A percentile compares a stretch with the other conserved stretches of the same genome.
These are phyloP conservation scores for Gossypium schwendimanii DNA, from an alignment of 441 rosid genomes.

Conservation along the genomic window DNA sequence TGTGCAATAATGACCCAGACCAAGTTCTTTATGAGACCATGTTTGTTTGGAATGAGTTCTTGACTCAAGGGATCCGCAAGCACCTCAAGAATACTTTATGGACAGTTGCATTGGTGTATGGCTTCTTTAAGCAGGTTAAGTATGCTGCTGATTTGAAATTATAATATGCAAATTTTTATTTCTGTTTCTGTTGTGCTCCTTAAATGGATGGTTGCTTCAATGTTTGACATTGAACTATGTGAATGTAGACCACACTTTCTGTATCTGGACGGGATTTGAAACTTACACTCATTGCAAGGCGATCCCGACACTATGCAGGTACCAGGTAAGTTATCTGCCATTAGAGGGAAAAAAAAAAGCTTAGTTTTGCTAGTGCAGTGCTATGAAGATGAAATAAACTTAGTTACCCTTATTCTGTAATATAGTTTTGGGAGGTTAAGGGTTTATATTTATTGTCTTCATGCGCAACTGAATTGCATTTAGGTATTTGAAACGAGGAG, in stretches of 20 bases:
- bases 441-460: background rate
- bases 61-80: slow-evolving; percentile 82
- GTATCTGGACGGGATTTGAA: slow-evolving; percentile 64
- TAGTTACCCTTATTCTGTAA: background rate
- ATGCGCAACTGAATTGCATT: slow-evolving; percentile 17
- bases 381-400: background rate
- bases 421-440: slow-evolving; percentile 4
- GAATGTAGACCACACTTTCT: slow-evolving; percentile 57
- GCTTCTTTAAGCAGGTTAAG: slow-evolving; percentile 90
- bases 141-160: slow-evolving; percentile 10
- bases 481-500: slow-evolving; percentile 96
- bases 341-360: background rate
- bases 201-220: slow-evolving; percentile 1
- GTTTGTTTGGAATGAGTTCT: slow-evolving; percentile 98
- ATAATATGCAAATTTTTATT: background rate
- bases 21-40: slow-evolving; percentile 77
- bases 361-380: background rate
- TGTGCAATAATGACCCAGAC: slow-evolving; percentile 64
- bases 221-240: slow-evolving; percentile 20
- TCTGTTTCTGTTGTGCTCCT: background rate
- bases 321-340: slow-evolving; percentile 48
- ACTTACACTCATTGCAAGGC: slow-evolving; percentile 88
- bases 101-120: slow-evolving; percentile 95
- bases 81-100: slow-evolving; percentile 78
- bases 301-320: slow-evolving; percentile 98